Conservation (phyloP, 192 early-diverging fungal genomes). For the Linnemannia hyalina region DNA sequence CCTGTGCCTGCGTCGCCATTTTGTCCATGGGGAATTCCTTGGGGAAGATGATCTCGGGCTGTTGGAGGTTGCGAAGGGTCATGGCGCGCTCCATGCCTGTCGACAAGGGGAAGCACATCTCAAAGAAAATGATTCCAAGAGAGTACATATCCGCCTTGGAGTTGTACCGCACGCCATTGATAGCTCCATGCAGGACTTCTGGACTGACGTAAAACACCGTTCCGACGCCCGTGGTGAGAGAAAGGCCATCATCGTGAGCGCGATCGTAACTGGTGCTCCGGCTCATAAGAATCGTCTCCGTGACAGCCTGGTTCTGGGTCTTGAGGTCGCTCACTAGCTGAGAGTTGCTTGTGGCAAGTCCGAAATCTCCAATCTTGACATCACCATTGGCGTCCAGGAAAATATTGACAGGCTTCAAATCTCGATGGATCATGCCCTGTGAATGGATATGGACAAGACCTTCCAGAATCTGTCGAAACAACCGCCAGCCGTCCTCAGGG, state of each 20-base stretch:
- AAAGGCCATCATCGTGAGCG: slow-evolving; percentile 63
- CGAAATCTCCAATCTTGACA: slow-evolving; percentile 82
- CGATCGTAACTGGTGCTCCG: slow-evolving; percentile 53
- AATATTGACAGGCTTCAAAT: slow-evolving; percentile 91
- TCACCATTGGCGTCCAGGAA: slow-evolving; percentile 77
- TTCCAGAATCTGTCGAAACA: slow-evolving; percentile 93
- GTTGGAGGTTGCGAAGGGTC: slow-evolving; percentile 78
- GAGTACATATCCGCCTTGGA: slow-evolving; percentile 89
- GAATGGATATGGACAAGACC: slow-evolving; percentile 91
- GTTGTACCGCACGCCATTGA: slow-evolving; percentile 72
- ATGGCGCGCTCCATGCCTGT: slow-evolving; percentile 86
- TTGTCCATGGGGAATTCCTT: slow-evolving; percentile 73
- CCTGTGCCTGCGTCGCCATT: slow-evolving; percentile 73
- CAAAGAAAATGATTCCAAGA: slow-evolving; percentile 84
- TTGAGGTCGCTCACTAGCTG: slow-evolving; percentile 50
- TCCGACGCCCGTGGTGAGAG: slow-evolving; percentile 87
- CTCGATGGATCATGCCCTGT: slow-evolving; percentile 90
- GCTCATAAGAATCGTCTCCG: slow-evolving; percentile 50
- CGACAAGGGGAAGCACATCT: slow-evolving; percentile 78
- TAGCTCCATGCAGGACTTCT: slow-evolving; percentile 55
- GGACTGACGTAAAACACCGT: slow-evolving; percentile 92
- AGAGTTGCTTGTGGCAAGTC: slow-evolving; percentile 71
- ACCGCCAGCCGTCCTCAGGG: slow-evolving; percentile 84
- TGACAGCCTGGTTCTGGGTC: slow-evolving; percentile 36
- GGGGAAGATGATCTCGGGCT: slow-evolving; percentile 78